Base-by-base conservation (phyloP, 1,284 basidiomycete genomes). In the Fomitopsis palustris region DNA sequence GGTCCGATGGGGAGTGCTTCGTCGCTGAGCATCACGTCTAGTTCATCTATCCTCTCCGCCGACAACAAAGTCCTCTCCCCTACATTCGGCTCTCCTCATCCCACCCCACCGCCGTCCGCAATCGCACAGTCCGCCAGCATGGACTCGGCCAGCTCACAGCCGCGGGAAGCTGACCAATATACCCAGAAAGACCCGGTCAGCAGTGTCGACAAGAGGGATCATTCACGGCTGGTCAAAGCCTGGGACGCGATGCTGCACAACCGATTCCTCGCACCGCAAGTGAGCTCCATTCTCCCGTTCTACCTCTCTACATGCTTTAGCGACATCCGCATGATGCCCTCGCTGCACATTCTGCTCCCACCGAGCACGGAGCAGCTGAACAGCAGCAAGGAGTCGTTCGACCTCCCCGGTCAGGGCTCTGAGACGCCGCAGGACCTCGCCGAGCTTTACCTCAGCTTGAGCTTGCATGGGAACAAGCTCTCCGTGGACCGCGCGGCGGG, bases 201-300 rank as follows among this genome's bases (percentile, higher is more conserved):
- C 14, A 52, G 35, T 17, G 49, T 21, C n/a, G n/a, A 52, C 31
- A 52, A 37, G 35, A 52, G 23, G 33, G 86, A 91, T 66, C 89
- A 91, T 65, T 75, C 81, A 16, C 78, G 78, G 60, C 76, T 91
- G 35, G 79, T 81, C 66, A 72, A 75, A 4, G 82, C 87, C 4
- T 91, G 89, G 86, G 81, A 85, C 54, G 78, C 81, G 43, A 88
- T 91, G 87, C 78, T 91, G 33, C 73, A 78, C 43, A 73, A 72
- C 23, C 77, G 83, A 25, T 88, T 87, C 66, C 75, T 91, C 41
- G 74, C 84, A 0, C 71, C 81, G 9, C 81, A 81, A 39, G 70
- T 84, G 8, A 74, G 84, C 53, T 80, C 84, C 19, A 79, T 89
- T 55, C 76, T 91, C 55, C 87, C 87, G 0, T 86, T 90, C 64